Evolutionary conservation across 768 basidiomycete genomes (phyloP).

Genomic region (Rhodocollybia butyracea): DNA sequence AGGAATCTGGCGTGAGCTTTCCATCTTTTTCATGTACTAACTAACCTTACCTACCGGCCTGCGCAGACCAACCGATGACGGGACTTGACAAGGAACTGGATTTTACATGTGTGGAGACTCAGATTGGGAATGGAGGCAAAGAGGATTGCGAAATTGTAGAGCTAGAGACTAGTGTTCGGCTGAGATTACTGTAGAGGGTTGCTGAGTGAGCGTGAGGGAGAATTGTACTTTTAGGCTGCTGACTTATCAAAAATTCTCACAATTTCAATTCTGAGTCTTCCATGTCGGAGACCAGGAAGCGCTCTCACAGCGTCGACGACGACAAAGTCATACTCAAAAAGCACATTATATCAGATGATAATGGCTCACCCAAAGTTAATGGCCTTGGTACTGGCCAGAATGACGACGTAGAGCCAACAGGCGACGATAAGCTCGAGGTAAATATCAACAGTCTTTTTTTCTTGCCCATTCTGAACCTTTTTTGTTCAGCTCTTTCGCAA

Average conservation of each 20-base stretch:
- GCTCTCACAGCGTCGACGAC: constrained; percentile 50
- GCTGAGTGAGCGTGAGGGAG: not conserved
- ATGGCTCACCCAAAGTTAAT: constrained; percentile 54
- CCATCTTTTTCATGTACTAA: not conserved
- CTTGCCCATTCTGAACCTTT: constrained; percentile 12
- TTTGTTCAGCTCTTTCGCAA: constrained; percentile 70
- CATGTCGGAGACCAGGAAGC: constrained; percentile 53
- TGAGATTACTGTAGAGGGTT: constrained; percentile 23
- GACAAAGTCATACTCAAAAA: constrained; percentile 52
- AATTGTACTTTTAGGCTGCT: no score
- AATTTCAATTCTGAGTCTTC: not conserved
- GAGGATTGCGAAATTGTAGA: constrained; percentile 88
- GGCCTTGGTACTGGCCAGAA: constrained; percentile 30
- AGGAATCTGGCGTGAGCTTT: constrained; percentile 85
- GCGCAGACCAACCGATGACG: constrained; percentile 91
- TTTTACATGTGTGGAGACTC: constrained; percentile 89
- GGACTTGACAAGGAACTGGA: constrained; percentile 78
- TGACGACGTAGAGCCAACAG: constrained; percentile 45
- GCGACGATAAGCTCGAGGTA: constrained; percentile 57
- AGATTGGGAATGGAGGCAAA: constrained; percentile 74
- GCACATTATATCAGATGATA: constrained; percentile 45
- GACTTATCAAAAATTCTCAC: not conserved
- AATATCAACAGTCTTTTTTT: constrained; percentile 12
- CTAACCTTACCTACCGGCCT: not conserved
- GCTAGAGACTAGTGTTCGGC: constrained; percentile 32